Percentiles rank a stretch among this genome's conserved stretches.
These are phyloP conservation scores for Penicillium subrubescens DNA, from an alignment of 495 filamentous ascomycete species.

Conservation along the genomic window DNA sequence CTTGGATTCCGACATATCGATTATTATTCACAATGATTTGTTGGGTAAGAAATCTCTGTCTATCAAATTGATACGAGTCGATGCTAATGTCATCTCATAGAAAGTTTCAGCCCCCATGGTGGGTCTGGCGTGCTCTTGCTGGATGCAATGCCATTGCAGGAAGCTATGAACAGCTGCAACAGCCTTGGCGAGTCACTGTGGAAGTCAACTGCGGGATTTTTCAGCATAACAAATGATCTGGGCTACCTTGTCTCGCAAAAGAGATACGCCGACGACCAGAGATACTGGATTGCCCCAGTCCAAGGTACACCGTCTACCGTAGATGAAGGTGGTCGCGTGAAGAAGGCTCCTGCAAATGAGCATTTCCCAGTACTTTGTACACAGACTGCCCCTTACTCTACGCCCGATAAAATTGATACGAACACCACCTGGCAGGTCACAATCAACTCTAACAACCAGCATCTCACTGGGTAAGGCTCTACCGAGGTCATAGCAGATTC, in stretches of 20 bases:
- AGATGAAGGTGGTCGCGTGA: conserved; percentile 12
- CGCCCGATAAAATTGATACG: conserved; percentile 13
- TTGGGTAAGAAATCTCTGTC: conserved; percentile 8
- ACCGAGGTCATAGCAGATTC: no score
- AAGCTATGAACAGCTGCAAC: conserved; percentile 19
- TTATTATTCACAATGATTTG: conserved; percentile 30
- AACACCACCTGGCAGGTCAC: conserved; percentile 20
- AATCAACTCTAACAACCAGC: conserved; percentile 22
- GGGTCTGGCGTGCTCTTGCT: conserved; percentile 23
- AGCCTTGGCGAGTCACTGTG: conserved; percentile 22
- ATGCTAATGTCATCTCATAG: conserved; percentile 2
- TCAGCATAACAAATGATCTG: conserved; percentile 8
- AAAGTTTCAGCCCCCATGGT: conserved; percentile 17
- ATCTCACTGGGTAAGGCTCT: conserved; percentile 22
- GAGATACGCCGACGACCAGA: conserved; percentile 11
- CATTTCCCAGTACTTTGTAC: conserved; percentile 23
- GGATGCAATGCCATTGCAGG: conserved; percentile 19
- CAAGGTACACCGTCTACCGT: conserved; percentile 14
- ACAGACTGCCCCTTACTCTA: conserved; percentile 24
- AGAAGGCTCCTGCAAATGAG: conserved; percentile 10
- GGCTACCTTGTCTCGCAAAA: conserved; percentile 20
- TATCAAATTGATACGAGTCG: background rate
- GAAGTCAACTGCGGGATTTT: background rate
- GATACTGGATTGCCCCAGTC: conserved; percentile 20
- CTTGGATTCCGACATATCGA: conserved; percentile 21